Evolutionary conservation across 2,329 filamentous ascomycete species (phyloP).

Genomic region (Dryadomyces quercus-mongolicae): DNA sequence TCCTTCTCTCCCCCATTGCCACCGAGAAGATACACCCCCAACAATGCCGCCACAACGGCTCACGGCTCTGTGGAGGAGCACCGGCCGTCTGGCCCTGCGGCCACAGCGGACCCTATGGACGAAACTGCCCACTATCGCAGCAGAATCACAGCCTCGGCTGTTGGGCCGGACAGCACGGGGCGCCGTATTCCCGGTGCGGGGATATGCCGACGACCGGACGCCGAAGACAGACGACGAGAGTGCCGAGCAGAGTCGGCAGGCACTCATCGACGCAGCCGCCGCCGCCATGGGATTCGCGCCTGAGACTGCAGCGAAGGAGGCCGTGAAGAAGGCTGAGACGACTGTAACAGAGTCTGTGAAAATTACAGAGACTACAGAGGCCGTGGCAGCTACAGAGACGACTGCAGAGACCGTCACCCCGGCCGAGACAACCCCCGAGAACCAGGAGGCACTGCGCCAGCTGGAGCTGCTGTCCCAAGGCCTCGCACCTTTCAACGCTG

Average conservation of each 20-base stretch:
- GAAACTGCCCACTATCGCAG: background rate
- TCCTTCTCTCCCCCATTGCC: background rate
- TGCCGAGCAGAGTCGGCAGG: background rate
- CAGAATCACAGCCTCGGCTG: conserved; percentile 1
- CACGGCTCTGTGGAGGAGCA: conserved; percentile 28
- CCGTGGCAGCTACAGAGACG: too few species aligned
- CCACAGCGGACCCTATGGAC: background rate
- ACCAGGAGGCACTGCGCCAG: conserved; percentile 27
- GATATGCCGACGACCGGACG: background rate
- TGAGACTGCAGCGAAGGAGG: background rate
- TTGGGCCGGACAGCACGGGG: background rate
- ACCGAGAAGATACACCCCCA: background rate
- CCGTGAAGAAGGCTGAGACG: too few species aligned
- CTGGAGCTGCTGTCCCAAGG: conserved; percentile 22
- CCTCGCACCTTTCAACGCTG: conserved; percentile 18
- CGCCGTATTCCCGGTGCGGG: background rate
- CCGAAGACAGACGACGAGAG: background rate
- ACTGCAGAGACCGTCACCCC: background rate
- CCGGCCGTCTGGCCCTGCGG: conserved; percentile 27
- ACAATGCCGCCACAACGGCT: conserved; percentile 41
- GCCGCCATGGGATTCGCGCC: background rate
- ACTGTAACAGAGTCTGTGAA: background rate
- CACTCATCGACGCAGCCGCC: too few species aligned
- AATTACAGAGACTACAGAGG: background rate
- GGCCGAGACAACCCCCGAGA: conserved; percentile 18